These are phyloP conservation scores for Zychaea mexicana DNA, from an alignment of 371 early-diverging fungal species.

Conservation along the genomic window DNA sequence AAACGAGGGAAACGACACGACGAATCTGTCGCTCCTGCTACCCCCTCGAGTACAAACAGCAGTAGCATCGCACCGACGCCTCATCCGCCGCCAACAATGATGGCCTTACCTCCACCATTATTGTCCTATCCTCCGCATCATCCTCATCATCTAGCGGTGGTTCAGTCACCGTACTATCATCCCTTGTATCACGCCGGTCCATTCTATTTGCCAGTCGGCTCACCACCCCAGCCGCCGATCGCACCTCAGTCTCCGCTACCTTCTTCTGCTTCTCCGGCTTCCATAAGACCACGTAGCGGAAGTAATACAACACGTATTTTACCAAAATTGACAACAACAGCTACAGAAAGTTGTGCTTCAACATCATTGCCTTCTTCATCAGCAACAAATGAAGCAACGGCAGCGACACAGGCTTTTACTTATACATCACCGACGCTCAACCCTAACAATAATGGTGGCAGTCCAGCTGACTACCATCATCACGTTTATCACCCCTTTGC, in stretches of 20 bases:
- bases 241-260: conserved; percentile 12
- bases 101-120: conserved; percentile 15
- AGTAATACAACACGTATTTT: conserved; percentile 6
- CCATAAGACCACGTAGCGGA: not conserved
- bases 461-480: not conserved
- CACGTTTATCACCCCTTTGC: conserved; percentile 2
- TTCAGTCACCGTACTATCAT: conserved; percentile 10
- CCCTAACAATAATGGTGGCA: not conserved
- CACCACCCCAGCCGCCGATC: conserved; percentile 5
- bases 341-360: not conserved
- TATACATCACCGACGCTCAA: conserved; percentile 13
- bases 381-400: too few relatives aligned
- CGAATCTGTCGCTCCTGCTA: not conserved
- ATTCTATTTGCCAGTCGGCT: conserved; percentile 15
- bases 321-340: conserved; percentile 5
- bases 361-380: too few relatives aligned
- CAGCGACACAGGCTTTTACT: too few relatives aligned
- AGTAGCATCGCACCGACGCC: not conserved
- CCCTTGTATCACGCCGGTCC: conserved; percentile 18
- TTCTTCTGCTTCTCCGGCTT: not conserved
- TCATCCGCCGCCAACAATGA: conserved; percentile 4
- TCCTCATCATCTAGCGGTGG: not conserved
- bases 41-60: not conserved
- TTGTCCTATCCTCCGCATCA: conserved; percentile 10
- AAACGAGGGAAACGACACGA: not conserved